Evolutionary conservation across 2,329 filamentous ascomycete species (phyloP).

Genomic region (Diaporthe sp.): DNA sequence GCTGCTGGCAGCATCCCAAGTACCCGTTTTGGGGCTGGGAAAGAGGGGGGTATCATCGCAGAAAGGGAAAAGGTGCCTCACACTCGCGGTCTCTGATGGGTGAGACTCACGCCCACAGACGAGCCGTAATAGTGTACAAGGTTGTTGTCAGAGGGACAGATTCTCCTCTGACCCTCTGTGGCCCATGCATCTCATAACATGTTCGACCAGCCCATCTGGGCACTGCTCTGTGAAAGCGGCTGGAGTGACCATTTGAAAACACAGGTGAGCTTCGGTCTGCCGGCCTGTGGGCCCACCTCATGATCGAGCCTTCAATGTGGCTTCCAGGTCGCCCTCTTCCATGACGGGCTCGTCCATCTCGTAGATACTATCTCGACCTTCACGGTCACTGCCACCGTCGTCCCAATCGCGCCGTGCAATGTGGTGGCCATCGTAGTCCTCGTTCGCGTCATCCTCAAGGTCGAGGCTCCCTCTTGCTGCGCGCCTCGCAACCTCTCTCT

Average conservation of each 20-base stretch:
- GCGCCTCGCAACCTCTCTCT: conserved; percentile 66
- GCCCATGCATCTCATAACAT: background rate
- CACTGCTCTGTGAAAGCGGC: background rate
- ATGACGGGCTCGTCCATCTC: conserved; percentile 20
- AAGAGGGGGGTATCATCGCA: conserved; percentile 21
- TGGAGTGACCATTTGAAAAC: too few relatives aligned
- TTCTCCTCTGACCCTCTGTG: background rate
- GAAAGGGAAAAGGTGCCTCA: background rate
- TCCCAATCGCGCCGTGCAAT: background rate
- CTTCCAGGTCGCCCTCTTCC: conserved; percentile 31
- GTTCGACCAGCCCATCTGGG: background rate
- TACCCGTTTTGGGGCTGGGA: background rate
- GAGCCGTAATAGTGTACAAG: background rate
- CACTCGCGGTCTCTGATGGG: background rate
- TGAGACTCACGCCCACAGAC: background rate
- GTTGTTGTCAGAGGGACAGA: background rate
- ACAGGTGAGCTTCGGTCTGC: too few relatives aligned
- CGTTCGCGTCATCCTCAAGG: conserved; percentile 51
- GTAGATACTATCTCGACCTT: background rate
- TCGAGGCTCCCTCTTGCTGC: conserved; percentile 63
- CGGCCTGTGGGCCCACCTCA: background rate
- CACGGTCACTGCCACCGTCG: background rate
- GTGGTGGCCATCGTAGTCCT: background rate
- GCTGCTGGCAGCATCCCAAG: background rate
- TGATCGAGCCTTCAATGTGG: conserved; percentile 26